These are phyloP conservation scores for Paraphoma chrysanthemicola DNA, from an alignment of 2,329 filamentous ascomycete genomes.

Conservation along the genomic window DNA sequence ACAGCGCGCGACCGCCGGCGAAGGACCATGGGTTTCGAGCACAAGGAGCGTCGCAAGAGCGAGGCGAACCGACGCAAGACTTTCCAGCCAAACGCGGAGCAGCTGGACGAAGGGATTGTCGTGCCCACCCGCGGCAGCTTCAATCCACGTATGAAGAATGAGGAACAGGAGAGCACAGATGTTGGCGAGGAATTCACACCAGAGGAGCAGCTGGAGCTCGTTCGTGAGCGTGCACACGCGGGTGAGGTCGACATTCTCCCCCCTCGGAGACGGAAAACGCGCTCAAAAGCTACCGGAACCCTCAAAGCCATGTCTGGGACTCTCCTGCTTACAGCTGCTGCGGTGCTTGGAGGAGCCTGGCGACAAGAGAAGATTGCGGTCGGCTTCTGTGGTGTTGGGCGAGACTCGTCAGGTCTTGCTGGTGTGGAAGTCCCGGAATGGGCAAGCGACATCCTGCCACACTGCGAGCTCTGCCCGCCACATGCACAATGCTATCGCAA, in stretches of 20 bases:
- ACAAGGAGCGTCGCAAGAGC: constrained; percentile 52
- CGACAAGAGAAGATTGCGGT: constrained; percentile 95
- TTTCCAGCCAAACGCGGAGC: constrained; percentile 50
- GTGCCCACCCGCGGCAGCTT: constrained; percentile 66
- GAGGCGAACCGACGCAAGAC: constrained; percentile 52
- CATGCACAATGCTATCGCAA: constrained; percentile 89
- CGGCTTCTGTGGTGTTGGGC: constrained; percentile 86
- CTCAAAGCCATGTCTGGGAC: constrained; percentile 73
- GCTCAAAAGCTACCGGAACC: constrained; percentile 53
- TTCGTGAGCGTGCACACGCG: constrained; percentile 69
- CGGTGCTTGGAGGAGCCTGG: constrained; percentile 81
- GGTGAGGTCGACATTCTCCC: constrained; percentile 60
- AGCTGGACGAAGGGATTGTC: constrained; percentile 60
- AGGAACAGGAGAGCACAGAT: constrained; percentile 60
- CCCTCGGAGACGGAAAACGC: constrained; percentile 38
- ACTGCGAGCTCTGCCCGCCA: constrained; percentile 87
- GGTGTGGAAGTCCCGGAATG: constrained; percentile 75
- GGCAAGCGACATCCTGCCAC: constrained; percentile 73
- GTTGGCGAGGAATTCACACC: constrained; percentile 92
- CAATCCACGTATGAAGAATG: constrained; percentile 55
- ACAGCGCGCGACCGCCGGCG: constrained; percentile 56
- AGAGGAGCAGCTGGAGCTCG: constrained; percentile 79
- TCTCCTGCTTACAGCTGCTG: constrained; percentile 72
- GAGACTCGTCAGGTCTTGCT: constrained; percentile 64
- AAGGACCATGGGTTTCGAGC: constrained; percentile 56